Percentiles rank a stretch among this genome's conserved stretches.
Conservation (phyloP, 805 yeast species). For the Zygoascus bituminiphila region DNA sequence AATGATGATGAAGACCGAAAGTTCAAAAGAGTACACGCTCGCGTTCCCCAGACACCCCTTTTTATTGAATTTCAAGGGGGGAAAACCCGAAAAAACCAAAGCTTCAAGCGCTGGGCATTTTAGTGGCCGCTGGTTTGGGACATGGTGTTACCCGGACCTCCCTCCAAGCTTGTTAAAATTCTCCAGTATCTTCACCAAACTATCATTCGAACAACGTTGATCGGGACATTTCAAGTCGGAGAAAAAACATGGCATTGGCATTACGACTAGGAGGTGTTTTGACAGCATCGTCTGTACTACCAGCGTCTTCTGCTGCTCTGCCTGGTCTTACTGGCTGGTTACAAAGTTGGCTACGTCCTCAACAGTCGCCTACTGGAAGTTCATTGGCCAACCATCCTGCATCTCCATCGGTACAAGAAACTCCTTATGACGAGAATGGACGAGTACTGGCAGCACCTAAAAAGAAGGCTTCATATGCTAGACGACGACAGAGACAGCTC, state of each 20-base stretch:
- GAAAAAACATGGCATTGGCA: background rate
- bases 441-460: conserved; percentile 85
- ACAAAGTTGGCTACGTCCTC: background rate
- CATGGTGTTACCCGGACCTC: background rate
- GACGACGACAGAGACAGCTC: conserved; percentile 73
- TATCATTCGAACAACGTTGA: no score
- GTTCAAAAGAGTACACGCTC: no score
- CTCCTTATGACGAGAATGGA: conserved; percentile 45
- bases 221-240: no score
- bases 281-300: background rate
- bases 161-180: background rate
- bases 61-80: no score
- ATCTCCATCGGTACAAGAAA: no score
- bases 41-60: no score
- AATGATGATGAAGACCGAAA: no score
- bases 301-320: background rate
- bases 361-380: background rate
- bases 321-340: background rate
- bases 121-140: no score
- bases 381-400: background rate
- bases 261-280: background rate
- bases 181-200: background rate
- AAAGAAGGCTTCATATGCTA: conserved; percentile 81
- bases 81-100: no score
- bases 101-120: no score